These are phyloP conservation scores for Diaporthe velutina DNA, from an alignment of 2,329 filamentous ascomycete genomes.

Conservation along the genomic window DNA sequence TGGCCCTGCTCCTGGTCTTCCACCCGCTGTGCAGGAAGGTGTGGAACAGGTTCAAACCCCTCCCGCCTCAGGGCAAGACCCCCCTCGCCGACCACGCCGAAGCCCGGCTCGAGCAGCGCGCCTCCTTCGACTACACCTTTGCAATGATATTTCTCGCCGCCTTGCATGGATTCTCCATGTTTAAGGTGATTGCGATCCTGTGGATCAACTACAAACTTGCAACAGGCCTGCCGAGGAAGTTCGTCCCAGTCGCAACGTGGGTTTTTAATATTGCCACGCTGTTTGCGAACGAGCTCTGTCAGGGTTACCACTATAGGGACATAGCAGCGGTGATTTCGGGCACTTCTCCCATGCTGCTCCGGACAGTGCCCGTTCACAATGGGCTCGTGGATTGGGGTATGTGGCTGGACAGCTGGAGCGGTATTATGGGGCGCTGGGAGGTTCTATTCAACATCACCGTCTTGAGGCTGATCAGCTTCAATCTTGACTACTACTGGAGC, in stretches of 20 bases:
- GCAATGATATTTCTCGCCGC: slow-evolving; percentile 82
- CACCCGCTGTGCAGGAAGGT: slow-evolving; percentile 83
- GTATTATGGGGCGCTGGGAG: slow-evolving; percentile 92
- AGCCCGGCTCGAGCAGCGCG: slow-evolving; percentile 74
- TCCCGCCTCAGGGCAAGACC: slow-evolving; percentile 47
- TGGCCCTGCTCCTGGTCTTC: slow-evolving; percentile 78
- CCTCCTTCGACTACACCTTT: slow-evolving; percentile 86
- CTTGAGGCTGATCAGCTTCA: slow-evolving; percentile 93
- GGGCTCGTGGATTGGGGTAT: slow-evolving; percentile 71
- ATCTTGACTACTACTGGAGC: slow-evolving; percentile 97
- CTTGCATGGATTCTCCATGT: slow-evolving; percentile 86
- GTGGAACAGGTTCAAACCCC: slow-evolving; percentile 71
- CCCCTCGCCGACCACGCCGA: slow-evolving; percentile 60
- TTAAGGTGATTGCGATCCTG: slow-evolving; percentile 86
- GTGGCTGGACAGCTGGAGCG: slow-evolving; percentile 83
- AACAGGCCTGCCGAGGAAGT: slow-evolving; percentile 76
- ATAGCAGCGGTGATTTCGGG: slow-evolving; percentile 67
- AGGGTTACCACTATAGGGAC: slow-evolving; percentile 79
- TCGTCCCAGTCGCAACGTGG: slow-evolving; percentile 86
- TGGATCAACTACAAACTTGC: slow-evolving; percentile 85
- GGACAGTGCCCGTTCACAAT: slow-evolving; percentile 48
- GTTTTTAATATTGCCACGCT: slow-evolving; percentile 86
- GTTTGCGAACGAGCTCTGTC: slow-evolving; percentile 88
- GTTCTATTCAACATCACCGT: slow-evolving; percentile 98
- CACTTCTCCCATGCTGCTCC: slow-evolving; percentile 32